Evolutionary conservation across 1,139 yeast genomes (phyloP), one percentile per base, ranked within the genome.

Genomic region (Protomyces arabidopsidicola): DNA sequence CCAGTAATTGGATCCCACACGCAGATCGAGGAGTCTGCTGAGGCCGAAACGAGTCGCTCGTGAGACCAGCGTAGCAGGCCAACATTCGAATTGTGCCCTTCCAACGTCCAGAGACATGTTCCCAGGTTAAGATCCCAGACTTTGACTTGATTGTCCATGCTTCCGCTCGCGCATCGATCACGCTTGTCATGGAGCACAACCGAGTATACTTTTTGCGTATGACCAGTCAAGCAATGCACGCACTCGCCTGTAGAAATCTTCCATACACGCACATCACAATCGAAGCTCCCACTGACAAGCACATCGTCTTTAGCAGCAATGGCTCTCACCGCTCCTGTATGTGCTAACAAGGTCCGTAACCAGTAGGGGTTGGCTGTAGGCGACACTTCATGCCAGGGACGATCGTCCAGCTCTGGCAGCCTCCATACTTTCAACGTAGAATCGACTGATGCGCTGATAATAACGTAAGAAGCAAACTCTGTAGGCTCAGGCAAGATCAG

Each of bases 1-100:
- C 96, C 96, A 4, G 84, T 82, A 36, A 82, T 83, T 0, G 97
- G 95, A 72, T 93, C 87, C 98, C 98, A 93, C 1, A 93, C 87
- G 58, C 97, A 80, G 53, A 93, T 79, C 0, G 97, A 86, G 1
- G 95, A 84, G 73, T 93, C 98, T 0, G 98, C 98, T 0, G 98
- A 98, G 0, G 97, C 98, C 45, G 96, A 87, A 1, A 93, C 96
- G n/a, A 93, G 79, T 52, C 84, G 85, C 22, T 87, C 85, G 51
- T 88, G 85, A 6, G 90, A 86, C 27, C 91, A 79, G 55, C 88
- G 90, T 39, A 95, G 79, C 24, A 93, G 77, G 0, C 98, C 98
- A 22, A 93, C 98, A 24, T 93, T 77, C 12, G 95, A 88, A 0
- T 89, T 85, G 74, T 93, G 98, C 0, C 97, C 97, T 66, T 84